Evolutionary conservation across 495 filamentous ascomycete genomes (phyloP), one percentile per base, ranked within the genome.

Genomic region (Aspergillus panamensis): DNA sequence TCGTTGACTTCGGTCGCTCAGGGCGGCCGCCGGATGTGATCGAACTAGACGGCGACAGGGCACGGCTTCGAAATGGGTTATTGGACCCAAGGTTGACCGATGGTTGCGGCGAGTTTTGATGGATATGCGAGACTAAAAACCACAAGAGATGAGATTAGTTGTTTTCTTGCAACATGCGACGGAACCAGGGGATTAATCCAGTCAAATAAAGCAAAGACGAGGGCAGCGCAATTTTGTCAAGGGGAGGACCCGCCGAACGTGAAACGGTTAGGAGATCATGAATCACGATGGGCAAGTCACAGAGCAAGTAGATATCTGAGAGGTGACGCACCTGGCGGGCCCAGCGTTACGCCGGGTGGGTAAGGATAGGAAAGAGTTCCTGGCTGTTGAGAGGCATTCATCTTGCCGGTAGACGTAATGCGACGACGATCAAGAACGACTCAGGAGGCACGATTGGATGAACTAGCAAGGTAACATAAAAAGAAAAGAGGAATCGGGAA

Each of bases 21-120:
- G 81, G 70, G 67, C 73, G 73, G 52, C 56, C 57, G 43, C 60
- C 67, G 31, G 66, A 69, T 16, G 66, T 78, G 61, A 66, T 67
- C 47, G 70, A 81, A 68, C 80, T 67, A 30, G 81, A 79, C 79
- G 90, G 92, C 56, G 92, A 94, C 8, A 82, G 75, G 45, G 89
- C 86, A 62, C 89, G 88, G 72, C 96, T 96, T 77, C 94, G 87
- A 71, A 98, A 98, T n/a, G 94, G 94, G 67, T 98, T 98, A 80
- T 97, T 97, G 61, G 94, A 97, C 58, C 85, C 82, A 66, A 94
- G 81, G 66, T 85, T 87, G 69, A 85, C 74, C 13, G 80, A 68
- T 66, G 81, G 70, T 47, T 77, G 79, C 35, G 82, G 71, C 50
- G 82, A 77, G 3, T 65, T 49, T 45, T 72, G 66, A 58, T 59